Base-by-base conservation (phyloP, 768 basidiomycete species). In the Megacollybia marginata region DNA sequence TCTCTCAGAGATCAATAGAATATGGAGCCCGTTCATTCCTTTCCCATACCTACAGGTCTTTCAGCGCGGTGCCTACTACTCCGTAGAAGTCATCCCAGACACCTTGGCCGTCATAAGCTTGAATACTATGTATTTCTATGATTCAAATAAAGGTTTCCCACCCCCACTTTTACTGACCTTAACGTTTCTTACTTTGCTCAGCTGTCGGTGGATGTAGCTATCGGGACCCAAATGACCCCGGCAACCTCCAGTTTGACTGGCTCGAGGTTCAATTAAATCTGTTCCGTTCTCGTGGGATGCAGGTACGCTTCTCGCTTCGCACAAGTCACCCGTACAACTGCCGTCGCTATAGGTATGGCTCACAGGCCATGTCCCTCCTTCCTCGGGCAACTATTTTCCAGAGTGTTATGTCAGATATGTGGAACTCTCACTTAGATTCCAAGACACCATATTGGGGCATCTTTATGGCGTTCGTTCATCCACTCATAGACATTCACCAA, bases 121-220 rank as follows among this genome's bases (percentile, higher is more conserved):
- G 47, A 96, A 93, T 65, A 92, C 92, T 0, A 78, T 94, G 69
- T 94, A 89, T 67, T 93, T 89, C 69, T 94, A 87, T 64, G 87
- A 90, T 62, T 82, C 86, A 12, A 93, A 93, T 65, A 88, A 88
- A 70, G 85, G 89, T 85, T 48, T 51, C 71, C 15, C 36, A 51
- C 38, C 40, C 32, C 47, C 18, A 31, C 35, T 15, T 33, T 23
- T 13, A 31, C 23, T 5, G 10, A 45, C n/a, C 5, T 10, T 28
- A 38, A 20, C 44, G 31, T 46, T 35, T 20, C 11, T 16, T 38
- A 31, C 46, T 13, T 38, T 34, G 6, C 28, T 43, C 54, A 92
- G 90, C 83, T 55, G 87, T 89, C 38, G 76, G 80, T 56, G 90
- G 90, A 13, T 92, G 91, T 60, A 68, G 69, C 49, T 81, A 72